Evolutionary conservation across 1,284 basidiomycete genomes (phyloP).

Genomic region (Bondarzewia mesenterica): DNA sequence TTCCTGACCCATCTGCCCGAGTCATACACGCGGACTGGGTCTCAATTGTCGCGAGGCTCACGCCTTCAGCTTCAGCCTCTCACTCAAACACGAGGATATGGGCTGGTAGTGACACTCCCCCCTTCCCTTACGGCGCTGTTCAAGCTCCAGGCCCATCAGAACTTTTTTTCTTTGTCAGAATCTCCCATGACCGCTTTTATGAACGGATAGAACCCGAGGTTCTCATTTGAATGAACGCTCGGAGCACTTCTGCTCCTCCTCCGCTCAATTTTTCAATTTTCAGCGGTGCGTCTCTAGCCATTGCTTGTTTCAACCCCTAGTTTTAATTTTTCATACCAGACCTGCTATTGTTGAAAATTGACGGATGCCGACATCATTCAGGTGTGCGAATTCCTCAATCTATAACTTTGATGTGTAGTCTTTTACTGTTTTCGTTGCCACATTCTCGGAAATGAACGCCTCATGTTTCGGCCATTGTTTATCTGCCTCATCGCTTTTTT

Average conservation of each 20-base stretch:
- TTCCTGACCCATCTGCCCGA: too few relatives aligned
- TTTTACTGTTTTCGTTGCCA: background rate
- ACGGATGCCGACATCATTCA: too few relatives aligned
- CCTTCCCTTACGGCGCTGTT: background rate
- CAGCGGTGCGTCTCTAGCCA: too few relatives aligned
- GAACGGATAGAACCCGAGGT: background rate
- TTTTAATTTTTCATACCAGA: too few relatives aligned
- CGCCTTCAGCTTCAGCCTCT: background rate
- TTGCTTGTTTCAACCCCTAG: too few relatives aligned
- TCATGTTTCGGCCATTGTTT: conserved; percentile 12
- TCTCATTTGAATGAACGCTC: too few relatives aligned
- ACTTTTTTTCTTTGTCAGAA: background rate
- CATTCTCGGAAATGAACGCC: conserved; percentile 12
- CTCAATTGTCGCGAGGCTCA: background rate
- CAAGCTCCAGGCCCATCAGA: background rate
- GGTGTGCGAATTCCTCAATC: too few relatives aligned
- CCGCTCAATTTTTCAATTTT: too few relatives aligned
- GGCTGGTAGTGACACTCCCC: background rate
- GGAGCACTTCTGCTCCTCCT: background rate
- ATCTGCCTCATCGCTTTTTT: conserved; percentile 12
- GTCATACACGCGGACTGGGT: background rate
- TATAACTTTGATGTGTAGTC: too few relatives aligned
- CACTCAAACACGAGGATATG: background rate
- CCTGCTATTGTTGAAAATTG: too few relatives aligned
- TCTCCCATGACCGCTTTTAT: background rate